Percentiles rank a stretch among this genome's conserved stretches.
phyloP scores from a whole-genome alignment of 2,329 filamentous ascomycete species.

The Diaporthe vexans region DNA sequence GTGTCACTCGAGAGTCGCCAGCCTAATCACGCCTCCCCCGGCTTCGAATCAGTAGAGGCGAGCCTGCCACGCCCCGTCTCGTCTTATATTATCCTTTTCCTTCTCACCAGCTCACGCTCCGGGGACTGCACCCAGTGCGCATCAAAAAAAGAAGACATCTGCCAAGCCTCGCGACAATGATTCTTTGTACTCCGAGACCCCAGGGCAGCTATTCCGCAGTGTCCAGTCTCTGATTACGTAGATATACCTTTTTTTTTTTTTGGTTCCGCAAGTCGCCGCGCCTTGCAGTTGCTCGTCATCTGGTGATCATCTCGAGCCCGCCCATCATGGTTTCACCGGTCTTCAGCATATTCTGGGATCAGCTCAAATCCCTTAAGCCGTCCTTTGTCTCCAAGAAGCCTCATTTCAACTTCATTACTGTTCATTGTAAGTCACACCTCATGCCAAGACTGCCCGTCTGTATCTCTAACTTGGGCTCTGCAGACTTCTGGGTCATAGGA shows the following conservation, averaged over 20 bases:
- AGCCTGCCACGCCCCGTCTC: not conserved
- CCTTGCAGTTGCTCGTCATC: not conserved
- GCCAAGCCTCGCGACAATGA: constrained; percentile 36
- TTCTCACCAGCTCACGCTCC: not conserved
- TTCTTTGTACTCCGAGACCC: constrained; percentile 10
- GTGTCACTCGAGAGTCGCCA: not conserved
- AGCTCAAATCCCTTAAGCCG: constrained; percentile 66
- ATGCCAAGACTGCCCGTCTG: not conserved
- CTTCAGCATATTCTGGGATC: constrained; percentile 52
- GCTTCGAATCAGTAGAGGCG: not conserved
- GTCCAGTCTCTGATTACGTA: constrained; percentile 17
- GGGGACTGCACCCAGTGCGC: not conserved
- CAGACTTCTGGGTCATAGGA: constrained; percentile 85
- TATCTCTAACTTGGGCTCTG: not conserved
- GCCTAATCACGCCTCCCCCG: not conserved
- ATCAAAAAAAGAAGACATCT: not conserved
- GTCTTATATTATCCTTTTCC: constrained; percentile 25
- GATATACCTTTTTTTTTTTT: not conserved
- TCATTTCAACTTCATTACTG: constrained; percentile 84
- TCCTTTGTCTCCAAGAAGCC: constrained; percentile 72
- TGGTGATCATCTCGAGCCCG: constrained; percentile 5
- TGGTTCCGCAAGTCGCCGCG: not conserved
- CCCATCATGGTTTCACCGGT: constrained; percentile 41
- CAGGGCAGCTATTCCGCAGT: constrained; percentile 34
- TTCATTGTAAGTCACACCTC: constrained; percentile 74